Percentiles rank a stretch among this genome's conserved stretches.
phyloP scores from a whole-genome alignment of 352 stramenopile genomes.

The Phytophthora cryptogea region DNA sequence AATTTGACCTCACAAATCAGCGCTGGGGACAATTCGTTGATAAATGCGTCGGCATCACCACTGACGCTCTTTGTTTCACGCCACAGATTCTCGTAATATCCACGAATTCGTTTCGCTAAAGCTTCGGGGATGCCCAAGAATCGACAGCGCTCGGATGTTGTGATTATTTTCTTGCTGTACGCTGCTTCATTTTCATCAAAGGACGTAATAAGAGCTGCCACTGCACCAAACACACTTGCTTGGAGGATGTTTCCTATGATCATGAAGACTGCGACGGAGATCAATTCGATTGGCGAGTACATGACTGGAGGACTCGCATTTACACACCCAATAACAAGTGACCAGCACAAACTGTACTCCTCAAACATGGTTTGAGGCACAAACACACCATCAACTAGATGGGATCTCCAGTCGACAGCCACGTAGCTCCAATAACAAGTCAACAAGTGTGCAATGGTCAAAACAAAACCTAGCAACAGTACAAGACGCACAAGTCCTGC shows the following conservation, averaged over 20 bases:
- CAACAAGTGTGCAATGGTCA: constrained; percentile 54
- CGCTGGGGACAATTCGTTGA: constrained; percentile 71
- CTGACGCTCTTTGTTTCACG: constrained; percentile 70
- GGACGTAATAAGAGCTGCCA: constrained; percentile 65
- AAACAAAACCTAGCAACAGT: constrained; percentile 48
- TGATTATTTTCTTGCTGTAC: constrained; percentile 77
- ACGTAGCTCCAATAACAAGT: constrained; percentile 69
- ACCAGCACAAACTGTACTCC: constrained; percentile 60
- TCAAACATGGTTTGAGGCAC: constrained; percentile 28
- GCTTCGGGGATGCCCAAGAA: constrained; percentile 65
- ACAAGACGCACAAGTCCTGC: constrained; percentile 61
- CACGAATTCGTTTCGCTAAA: constrained; percentile 56
- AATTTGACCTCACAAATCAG: constrained; percentile 82
- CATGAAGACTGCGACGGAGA: constrained; percentile 74
- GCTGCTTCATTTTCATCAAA: constrained; percentile 68
- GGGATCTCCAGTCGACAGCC: constrained; percentile 46
- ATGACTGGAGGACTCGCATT: constrained; percentile 66
- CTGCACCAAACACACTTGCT: constrained; percentile 70
- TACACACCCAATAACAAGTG: constrained; percentile 59
- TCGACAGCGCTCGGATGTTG: constrained; percentile 62
- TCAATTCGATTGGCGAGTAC: constrained; percentile 50
- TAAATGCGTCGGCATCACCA: constrained; percentile 69
- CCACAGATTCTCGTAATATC: constrained; percentile 75
- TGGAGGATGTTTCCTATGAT: constrained; percentile 70
- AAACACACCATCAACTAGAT: constrained; percentile 42